Conservation (phyloP, 2,329 filamentous ascomycete genomes). For the Colletotrichum theobromicola region DNA sequence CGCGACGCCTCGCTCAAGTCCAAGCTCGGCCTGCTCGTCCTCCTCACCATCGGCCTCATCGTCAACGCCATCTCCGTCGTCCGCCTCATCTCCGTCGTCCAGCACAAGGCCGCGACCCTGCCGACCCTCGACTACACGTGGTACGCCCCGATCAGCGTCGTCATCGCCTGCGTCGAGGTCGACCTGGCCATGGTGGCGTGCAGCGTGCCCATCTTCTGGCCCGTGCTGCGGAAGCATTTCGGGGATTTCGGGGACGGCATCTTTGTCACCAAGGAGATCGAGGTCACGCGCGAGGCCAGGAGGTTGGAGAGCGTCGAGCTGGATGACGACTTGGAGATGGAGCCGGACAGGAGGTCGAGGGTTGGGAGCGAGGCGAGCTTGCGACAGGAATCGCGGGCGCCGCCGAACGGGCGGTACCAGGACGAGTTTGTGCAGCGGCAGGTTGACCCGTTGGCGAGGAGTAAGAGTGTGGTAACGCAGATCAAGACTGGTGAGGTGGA, state of each 20-base stretch:
- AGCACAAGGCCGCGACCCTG: slow-evolving; percentile 32
- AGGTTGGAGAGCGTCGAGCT: slow-evolving; percentile 6
- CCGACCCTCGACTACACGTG: slow-evolving; percentile 38
- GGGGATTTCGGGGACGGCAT: not conserved
- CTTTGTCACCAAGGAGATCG: slow-evolving; percentile 20
- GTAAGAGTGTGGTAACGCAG: slow-evolving; percentile 1
- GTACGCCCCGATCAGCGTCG: slow-evolving; percentile 30
- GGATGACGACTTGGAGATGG: slow-evolving; percentile 12
- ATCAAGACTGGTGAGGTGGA: not conserved
- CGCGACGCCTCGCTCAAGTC: slow-evolving; percentile 23
- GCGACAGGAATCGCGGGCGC: slow-evolving; percentile 3
- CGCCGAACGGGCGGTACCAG: not conserved
- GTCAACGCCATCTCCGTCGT: slow-evolving; percentile 33
- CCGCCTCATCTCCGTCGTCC: slow-evolving; percentile 33
- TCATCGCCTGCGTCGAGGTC: slow-evolving; percentile 25
- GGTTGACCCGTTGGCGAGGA: slow-evolving; percentile 4
- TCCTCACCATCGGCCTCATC: slow-evolving; percentile 34
- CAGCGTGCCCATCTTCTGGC: slow-evolving; percentile 81
- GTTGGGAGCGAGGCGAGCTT: slow-evolving; percentile 20
- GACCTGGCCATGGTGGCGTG: slow-evolving; percentile 40
- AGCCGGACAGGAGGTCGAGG: slow-evolving; percentile 5
- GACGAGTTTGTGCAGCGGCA: slow-evolving; percentile 4
- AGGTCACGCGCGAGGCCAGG: slow-evolving; percentile 9
- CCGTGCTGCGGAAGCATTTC: slow-evolving; percentile 55
- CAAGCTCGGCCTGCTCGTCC: slow-evolving; percentile 29